Evolutionary conservation across 1,284 basidiomycete species (phyloP).

Genomic region (Amylostereum chailletii): DNA sequence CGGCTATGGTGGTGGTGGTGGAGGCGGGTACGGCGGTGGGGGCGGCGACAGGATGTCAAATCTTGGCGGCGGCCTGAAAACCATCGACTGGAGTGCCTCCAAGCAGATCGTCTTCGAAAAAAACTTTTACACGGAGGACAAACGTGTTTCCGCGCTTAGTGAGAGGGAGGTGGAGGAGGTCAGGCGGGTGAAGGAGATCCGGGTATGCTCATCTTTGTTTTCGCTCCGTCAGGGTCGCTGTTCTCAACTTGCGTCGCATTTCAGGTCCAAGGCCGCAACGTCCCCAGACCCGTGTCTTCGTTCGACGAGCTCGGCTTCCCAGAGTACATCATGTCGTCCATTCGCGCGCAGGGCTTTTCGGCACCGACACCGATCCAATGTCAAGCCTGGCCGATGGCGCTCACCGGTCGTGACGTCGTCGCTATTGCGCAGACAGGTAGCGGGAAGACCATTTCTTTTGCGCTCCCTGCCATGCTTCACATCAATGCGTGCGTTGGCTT

Average conservation of each 20-base stretch:
- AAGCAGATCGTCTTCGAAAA: conserved; percentile 84
- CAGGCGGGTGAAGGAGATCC: conserved; percentile 81
- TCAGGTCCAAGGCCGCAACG: conserved; percentile 80
- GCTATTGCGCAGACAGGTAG: conserved; percentile 97
- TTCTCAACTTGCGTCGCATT: conserved; percentile 4
- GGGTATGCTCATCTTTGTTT: conserved; percentile 32
- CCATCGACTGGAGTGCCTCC: conserved; percentile 77
- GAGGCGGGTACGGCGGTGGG: conserved; percentile 45
- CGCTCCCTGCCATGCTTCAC: conserved; percentile 97
- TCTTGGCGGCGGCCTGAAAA: conserved; percentile 78
- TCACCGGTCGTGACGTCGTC: conserved; percentile 89
- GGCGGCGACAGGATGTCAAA: conserved; percentile 74
- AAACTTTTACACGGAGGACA: conserved; percentile 97
- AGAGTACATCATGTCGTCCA: conserved; percentile 91
- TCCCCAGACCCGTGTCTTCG: conserved; percentile 85
- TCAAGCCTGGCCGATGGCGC: conserved; percentile 97
- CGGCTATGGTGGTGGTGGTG: conserved; percentile 41
- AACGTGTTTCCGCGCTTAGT: conserved; percentile 68
- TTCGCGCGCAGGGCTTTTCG: conserved; percentile 88
- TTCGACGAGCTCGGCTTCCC: conserved; percentile 97
- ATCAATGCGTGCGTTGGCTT: conserved; percentile 80
- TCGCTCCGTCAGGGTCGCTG: not conserved
- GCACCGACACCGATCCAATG: conserved; percentile 93
- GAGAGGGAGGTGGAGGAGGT: conserved; percentile 89
- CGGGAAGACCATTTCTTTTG: conserved; percentile 97